phyloP scores from a whole-genome alignment of 176 grass and related monocot genomes.

The Hordeum marinum region DNA sequence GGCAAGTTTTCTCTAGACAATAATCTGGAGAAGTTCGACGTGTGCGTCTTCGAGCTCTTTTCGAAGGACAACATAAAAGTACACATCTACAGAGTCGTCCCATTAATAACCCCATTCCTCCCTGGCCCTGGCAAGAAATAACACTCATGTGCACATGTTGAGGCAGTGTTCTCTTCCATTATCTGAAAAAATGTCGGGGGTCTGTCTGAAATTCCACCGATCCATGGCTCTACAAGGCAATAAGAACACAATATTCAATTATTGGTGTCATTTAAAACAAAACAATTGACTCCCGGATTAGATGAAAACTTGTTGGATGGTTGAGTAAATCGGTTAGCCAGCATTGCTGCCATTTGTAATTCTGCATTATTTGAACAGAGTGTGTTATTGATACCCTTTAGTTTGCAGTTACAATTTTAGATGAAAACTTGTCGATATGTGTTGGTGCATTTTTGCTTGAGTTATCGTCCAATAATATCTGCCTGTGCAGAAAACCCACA shows the following conservation, averaged over 20 bases:
- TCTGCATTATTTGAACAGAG: not conserved
- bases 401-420: not conserved
- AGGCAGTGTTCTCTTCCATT: not conserved
- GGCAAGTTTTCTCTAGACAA: conserved; percentile 59
- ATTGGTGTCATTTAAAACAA: conserved; percentile 14
- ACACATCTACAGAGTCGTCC: conserved; percentile 78
- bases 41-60: conserved; percentile 77
- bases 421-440: not conserved
- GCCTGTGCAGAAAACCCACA: not conserved
- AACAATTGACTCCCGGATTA: not conserved
- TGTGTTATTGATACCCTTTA: not conserved
- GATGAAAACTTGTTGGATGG: no score
- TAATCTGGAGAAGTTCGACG: conserved; percentile 76
- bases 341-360: not conserved
- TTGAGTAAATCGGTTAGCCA: not conserved
- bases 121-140: not conserved
- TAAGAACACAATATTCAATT: conserved; percentile 14
- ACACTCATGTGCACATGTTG: not conserved
- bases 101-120: conserved; percentile 47
- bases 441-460: not conserved
- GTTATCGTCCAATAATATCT: not conserved
- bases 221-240: not conserved
- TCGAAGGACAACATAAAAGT: conserved; percentile 68
- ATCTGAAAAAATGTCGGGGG: not conserved
- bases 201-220: not conserved